A percentile compares a stretch with the other conserved stretches of the same genome.
These are phyloP conservation scores for Eimeria praecox DNA, from an alignment of 169 alveolate genomes.

Conservation along the genomic window DNA sequence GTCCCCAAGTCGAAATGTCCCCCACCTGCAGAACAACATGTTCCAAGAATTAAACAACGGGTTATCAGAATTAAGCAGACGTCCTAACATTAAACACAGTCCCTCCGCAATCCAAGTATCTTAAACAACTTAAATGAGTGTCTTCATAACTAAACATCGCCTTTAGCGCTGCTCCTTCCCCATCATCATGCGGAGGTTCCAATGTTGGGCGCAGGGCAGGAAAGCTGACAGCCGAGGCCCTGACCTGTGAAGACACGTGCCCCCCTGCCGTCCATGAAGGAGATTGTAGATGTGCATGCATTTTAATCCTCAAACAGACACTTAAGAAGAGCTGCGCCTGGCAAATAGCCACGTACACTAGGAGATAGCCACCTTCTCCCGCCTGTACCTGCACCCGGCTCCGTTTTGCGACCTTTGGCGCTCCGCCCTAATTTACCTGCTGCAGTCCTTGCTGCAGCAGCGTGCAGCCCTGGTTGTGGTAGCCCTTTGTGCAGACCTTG, in stretches of 20 bases:
- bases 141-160: neutral
- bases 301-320: conserved; percentile 1
- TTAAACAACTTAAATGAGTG: conserved; percentile 1
- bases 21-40: neutral
- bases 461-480: neutral
- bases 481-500: neutral
- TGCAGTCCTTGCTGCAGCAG: conserved; percentile 43
- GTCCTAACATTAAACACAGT: neutral
- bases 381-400: neutral
- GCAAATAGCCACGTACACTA: neutral
- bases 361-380: neutral
- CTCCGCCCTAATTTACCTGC: neutral
- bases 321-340: neutral
- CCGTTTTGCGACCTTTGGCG: neutral
- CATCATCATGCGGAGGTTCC: neutral
- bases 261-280: conserved; percentile 2
- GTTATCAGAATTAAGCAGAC: neutral
- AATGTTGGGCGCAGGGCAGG: neutral
- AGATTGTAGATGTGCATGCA: neutral
- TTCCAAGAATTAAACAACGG: neutral
- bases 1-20: neutral
- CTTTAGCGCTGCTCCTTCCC: conserved; percentile 23
- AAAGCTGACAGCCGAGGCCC: neutral
- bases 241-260: neutral
- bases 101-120: neutral